Base-by-base conservation (phyloP, 2,329 filamentous ascomycete species). In the Exophiala lecanii-corni region DNA sequence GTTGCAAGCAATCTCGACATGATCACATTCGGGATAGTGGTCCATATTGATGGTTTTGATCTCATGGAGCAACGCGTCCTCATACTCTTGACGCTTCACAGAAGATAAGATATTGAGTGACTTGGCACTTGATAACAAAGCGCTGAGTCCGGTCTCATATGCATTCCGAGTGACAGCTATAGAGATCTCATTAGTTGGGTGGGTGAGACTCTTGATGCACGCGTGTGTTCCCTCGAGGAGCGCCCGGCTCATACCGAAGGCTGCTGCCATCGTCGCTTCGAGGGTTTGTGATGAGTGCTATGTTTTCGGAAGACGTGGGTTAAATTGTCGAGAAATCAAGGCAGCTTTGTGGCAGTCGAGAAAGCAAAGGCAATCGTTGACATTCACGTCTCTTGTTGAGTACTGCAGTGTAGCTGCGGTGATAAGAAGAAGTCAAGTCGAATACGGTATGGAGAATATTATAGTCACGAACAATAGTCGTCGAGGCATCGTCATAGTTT, bases 201-300 rank as follows among this genome's bases (percentile, higher is more conserved):
- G 6, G 7, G 12, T 26, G 7, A 26, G 23, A 12, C 7, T 26
- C 7, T 26, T 12, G 7, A 26, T 6, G 12, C 23, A 26, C 12
- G 23, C 23, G 7, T 7, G 6, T 26, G 23, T 12, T 26, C 23
- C 23, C 6, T 26, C 23, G 12, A 6, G 12, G 23, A 26, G 23
- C 7, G 12, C 6, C 23, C 12, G 6, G 7, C 12, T 12, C 12
- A 12, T 45, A 17, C 51, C 31, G 49, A 59, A 5, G 49, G 54
- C 1, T 17, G 5, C 3, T 37, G 17, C 42, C 47, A 57, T 56
- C 59, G 69, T 46, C 51, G 62, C n/a, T n/a, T n/a, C n/a, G n/a
- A n/a, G n/a, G n/a, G n/a, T n/a, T n/a, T n/a, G n/a, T n/a, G n/a
- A n/a, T n/a, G n/a, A n/a, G n/a, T n/a, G n/a, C n/a, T n/a, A n/a